A percentile compares a stretch with the other conserved stretches of the same genome.
These are phyloP conservation scores for Cryptococcus wingfieldii DNA, from an alignment of 1,284 basidiomycete species.

Conservation along the genomic window DNA sequence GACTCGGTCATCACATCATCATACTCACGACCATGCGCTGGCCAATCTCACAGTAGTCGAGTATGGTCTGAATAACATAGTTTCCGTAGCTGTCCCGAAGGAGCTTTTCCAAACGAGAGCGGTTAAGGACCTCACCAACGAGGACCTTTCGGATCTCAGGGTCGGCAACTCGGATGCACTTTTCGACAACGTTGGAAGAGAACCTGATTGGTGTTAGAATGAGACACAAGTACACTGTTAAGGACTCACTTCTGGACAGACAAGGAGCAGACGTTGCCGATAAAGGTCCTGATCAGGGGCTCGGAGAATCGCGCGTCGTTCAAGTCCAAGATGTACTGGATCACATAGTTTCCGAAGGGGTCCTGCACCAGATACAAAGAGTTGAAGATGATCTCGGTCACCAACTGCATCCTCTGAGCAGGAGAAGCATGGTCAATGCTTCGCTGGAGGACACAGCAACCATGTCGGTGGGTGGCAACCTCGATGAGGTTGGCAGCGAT, in stretches of 20 bases:
- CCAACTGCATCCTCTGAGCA: constrained; percentile 89
- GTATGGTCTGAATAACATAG: constrained; percentile 89
- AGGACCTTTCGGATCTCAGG: constrained; percentile 88
- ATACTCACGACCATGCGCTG: constrained; percentile 65
- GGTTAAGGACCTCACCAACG: constrained; percentile 92
- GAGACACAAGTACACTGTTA: constrained; percentile 56
- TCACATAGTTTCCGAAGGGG: constrained; percentile 69
- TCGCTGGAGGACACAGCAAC: constrained; percentile 96
- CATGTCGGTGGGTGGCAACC: constrained; percentile 98
- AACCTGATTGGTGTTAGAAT: constrained; percentile 20
- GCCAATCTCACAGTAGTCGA: constrained; percentile 86
- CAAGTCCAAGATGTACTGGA: constrained; percentile 89
- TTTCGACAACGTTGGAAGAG: constrained; percentile 39
- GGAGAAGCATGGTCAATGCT: constrained; percentile 93
- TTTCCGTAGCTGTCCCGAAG: constrained; percentile 91
- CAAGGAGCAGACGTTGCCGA: constrained; percentile 94
- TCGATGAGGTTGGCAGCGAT: constrained; percentile 98
- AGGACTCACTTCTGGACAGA: constrained; percentile 99
- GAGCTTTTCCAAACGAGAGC: constrained; percentile 90
- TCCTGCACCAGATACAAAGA: constrained; percentile 97
- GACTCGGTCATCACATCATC: not conserved
- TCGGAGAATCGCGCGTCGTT: constrained; percentile 98
- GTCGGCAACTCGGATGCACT: constrained; percentile 98
- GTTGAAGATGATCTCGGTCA: constrained; percentile 98
- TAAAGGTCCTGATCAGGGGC: constrained; percentile 93